These are phyloP conservation scores for Hypoxylon sp. DNA, from an alignment of 2,329 filamentous ascomycete genomes.

Conservation along the genomic window DNA sequence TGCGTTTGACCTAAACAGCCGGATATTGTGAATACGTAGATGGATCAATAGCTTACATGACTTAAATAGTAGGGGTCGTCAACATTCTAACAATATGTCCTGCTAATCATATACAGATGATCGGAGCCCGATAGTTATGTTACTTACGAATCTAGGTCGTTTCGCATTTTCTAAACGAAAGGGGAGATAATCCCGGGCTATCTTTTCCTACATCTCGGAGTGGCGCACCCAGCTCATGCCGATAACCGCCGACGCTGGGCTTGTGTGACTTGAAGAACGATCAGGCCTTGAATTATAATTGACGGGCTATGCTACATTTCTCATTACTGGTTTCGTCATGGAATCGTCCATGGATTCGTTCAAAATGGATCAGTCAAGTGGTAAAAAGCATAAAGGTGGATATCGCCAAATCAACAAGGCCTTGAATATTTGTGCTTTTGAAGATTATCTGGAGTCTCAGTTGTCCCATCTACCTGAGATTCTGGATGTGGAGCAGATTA, in stretches of 20 bases:
- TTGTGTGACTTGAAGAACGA: neutral
- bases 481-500: slow-evolving; percentile 60
- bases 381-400: slow-evolving; percentile 49
- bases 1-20: neutral
- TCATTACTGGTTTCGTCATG: neutral
- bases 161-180: no score
- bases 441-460: slow-evolving; percentile 63
- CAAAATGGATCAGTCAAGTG: neutral
- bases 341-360: neutral
- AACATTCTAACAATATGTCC: neutral
- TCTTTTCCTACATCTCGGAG: neutral
- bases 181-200: neutral
- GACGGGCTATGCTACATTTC: neutral
- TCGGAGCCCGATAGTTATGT: neutral
- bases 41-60: neutral
- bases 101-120: neutral
- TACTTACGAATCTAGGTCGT: neutral
- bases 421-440: slow-evolving; percentile 63
- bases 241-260: neutral
- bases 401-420: slow-evolving; percentile 65
- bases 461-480: slow-evolving; percentile 56
- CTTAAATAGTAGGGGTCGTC: neutral
- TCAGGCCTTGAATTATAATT: neutral
- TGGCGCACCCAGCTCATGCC: neutral
- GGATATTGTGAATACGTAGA: neutral